Conservation (phyloP, 2,329 filamentous ascomycete genomes). For the Trichophyton rubrum region DNA sequence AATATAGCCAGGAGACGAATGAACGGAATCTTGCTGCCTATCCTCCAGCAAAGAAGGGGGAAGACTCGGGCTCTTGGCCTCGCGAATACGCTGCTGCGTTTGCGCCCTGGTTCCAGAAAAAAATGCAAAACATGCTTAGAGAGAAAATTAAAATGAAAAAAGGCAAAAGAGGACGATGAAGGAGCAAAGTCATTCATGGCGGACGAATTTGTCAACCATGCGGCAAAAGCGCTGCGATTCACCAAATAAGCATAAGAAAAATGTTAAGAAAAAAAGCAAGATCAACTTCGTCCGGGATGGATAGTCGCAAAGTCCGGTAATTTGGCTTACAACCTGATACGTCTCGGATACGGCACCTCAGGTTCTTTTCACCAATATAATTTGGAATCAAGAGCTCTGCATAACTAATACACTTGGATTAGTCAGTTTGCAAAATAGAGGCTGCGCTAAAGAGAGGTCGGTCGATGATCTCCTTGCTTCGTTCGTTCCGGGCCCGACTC, state of each 20-base stretch:
- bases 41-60: background rate
- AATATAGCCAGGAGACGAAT: background rate
- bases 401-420: background rate
- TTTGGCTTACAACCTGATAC: background rate
- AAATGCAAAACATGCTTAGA: background rate
- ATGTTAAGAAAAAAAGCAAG: background rate
- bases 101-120: background rate
- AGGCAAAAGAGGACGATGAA: background rate
- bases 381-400: background rate
- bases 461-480: background rate
- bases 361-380: background rate
- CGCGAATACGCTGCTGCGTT: background rate
- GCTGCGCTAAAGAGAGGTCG: background rate
- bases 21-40: background rate
- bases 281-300: background rate
- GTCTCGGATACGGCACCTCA: background rate
- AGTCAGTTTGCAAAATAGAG: background rate
- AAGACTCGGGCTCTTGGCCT: background rate
- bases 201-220: background rate
- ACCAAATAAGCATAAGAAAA: background rate
- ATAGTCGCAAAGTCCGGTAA: conserved; percentile 1
- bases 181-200: background rate
- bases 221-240: background rate
- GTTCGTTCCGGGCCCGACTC: background rate
- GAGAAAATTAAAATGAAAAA: background rate